Percentiles rank a stretch among this genome's conserved stretches.
Evolutionary conservation across 192 early-diverging fungal species (phyloP).

Genomic region (Coemansia erecta): DNA sequence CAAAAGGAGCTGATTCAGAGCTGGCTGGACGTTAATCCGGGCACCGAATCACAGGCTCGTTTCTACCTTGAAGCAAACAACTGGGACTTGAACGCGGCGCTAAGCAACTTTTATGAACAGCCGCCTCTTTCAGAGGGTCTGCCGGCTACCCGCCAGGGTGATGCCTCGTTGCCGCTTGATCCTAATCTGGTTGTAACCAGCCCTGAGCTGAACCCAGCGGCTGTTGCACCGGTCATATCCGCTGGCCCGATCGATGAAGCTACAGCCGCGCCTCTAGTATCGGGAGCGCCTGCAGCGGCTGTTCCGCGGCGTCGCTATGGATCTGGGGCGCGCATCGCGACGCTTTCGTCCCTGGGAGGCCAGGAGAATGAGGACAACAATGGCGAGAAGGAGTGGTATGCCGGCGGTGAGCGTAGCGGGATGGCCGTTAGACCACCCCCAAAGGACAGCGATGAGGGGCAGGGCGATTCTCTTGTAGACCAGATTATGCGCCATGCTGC

Average conservation of each 20-base stretch:
- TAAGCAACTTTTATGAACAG: conserved; percentile 69
- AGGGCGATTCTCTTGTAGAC: conserved; percentile 42
- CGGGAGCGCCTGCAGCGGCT: conserved; percentile 18
- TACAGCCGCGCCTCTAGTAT: conserved; percentile 5
- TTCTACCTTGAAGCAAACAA: conserved; percentile 76
- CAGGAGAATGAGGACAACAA: conserved; percentile 19
- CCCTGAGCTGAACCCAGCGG: conserved; percentile 7
- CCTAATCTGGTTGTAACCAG: conserved; percentile 23
- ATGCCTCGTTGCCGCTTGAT: conserved; percentile 38
- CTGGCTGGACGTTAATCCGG: conserved; percentile 58
- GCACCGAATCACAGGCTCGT: conserved; percentile 58
- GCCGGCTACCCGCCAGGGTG: conserved; percentile 26
- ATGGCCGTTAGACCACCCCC: conserved; percentile 46
- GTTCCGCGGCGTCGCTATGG: conserved; percentile 47
- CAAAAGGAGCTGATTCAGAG: conserved; percentile 59
- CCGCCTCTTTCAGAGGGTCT: conserved; percentile 53
- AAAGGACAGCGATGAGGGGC: conserved; percentile 14
- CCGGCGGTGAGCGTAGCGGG: conserved; percentile 95
- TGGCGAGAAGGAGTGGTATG: conserved; percentile 63
- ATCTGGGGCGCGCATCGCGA: conserved; percentile 47
- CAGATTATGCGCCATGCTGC: conserved; percentile 44
- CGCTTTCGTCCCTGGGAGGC: conserved; percentile 35
- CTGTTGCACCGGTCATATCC: conserved; percentile 36
- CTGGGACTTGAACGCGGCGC: conserved; percentile 73
- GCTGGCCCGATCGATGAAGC: conserved; percentile 19